Percentiles rank a stretch among this genome's conserved stretches.
Evolutionary conservation across 2,329 filamentous ascomycete species (phyloP).

Genomic region (Botrytis cinerea): DNA sequence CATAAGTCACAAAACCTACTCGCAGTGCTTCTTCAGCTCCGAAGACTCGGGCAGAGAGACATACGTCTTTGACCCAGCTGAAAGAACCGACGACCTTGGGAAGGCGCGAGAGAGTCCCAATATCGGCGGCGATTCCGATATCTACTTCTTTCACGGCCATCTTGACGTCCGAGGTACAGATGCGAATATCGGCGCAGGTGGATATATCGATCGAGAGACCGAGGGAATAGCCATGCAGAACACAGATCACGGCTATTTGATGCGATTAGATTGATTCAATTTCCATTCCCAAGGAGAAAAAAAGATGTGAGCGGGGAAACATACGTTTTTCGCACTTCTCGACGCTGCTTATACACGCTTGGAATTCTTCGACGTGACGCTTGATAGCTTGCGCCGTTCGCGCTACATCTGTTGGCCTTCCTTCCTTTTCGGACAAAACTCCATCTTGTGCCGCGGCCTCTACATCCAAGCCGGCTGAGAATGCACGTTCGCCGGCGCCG

Average conservation of each 20-base stretch:
- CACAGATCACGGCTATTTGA: slow-evolving; percentile 70
- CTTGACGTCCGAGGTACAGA: slow-evolving; percentile 60
- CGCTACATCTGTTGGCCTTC: slow-evolving; percentile 55
- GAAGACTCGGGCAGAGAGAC: slow-evolving; percentile 70
- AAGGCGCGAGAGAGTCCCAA: slow-evolving; percentile 72
- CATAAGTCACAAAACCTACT: slow-evolving; percentile 70
- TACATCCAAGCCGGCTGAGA: slow-evolving; percentile 85
- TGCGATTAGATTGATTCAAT: background rate
- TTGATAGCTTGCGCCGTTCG: slow-evolving; percentile 64
- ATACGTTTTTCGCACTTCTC: slow-evolving; percentile 87
- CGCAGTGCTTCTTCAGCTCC: slow-evolving; percentile 65
- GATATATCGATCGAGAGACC: slow-evolving; percentile 77
- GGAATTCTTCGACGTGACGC: slow-evolving; percentile 75
- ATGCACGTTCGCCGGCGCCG: slow-evolving; percentile 79
- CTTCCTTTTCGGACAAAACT: slow-evolving; percentile 43
- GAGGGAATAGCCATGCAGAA: slow-evolving; percentile 76
- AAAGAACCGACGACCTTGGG: slow-evolving; percentile 71
- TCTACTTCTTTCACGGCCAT: slow-evolving; percentile 81
- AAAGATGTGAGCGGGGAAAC: slow-evolving; percentile 38
- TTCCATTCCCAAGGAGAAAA: background rate
- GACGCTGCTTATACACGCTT: slow-evolving; percentile 71
- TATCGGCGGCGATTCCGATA: slow-evolving; percentile 77
- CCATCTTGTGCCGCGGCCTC: slow-evolving; percentile 62
- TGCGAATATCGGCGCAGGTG: slow-evolving; percentile 69
- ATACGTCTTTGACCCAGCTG: slow-evolving; percentile 80